phyloP scores from a whole-genome alignment of 306 rosid genomes.

The Cucumis melo region DNA sequence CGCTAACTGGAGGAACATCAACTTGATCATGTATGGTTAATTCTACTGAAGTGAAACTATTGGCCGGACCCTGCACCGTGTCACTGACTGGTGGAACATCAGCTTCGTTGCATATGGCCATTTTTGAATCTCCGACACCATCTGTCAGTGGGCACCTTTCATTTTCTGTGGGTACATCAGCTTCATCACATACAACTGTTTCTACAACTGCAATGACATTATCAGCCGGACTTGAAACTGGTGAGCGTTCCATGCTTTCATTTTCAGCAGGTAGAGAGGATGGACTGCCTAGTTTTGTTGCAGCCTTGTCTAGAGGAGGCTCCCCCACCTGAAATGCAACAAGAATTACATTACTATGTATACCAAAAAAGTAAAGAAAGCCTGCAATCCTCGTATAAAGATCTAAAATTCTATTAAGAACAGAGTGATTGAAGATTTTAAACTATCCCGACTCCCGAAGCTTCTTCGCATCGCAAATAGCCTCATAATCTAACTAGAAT shows the following conservation, averaged over 20 bases:
- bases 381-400: not conserved
- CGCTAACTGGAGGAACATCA: not conserved
- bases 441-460: not conserved
- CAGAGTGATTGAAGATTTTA: not conserved
- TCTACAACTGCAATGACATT: constrained; percentile 4
- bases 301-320: not conserved
- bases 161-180: not conserved
- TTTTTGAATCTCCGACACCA: not conserved
- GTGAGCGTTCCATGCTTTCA: not conserved
- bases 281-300: not conserved
- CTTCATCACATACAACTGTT: not conserved
- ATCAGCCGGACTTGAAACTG: not conserved
- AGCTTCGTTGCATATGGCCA: not conserved
- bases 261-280: not conserved
- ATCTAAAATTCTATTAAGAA: not conserved
- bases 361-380: not conserved
- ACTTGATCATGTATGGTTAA: not conserved
- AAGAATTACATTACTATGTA: not conserved
- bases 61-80: not conserved
- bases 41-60: not conserved
- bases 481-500: not conserved
- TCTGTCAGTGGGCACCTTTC: not conserved
- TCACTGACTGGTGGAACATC: not conserved
- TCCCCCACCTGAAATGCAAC: constrained; percentile 3
- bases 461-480: not conserved